phyloP scores from a whole-genome alignment of 2,329 filamentous ascomycete species.

The Nothomitra cinnamomea region DNA sequence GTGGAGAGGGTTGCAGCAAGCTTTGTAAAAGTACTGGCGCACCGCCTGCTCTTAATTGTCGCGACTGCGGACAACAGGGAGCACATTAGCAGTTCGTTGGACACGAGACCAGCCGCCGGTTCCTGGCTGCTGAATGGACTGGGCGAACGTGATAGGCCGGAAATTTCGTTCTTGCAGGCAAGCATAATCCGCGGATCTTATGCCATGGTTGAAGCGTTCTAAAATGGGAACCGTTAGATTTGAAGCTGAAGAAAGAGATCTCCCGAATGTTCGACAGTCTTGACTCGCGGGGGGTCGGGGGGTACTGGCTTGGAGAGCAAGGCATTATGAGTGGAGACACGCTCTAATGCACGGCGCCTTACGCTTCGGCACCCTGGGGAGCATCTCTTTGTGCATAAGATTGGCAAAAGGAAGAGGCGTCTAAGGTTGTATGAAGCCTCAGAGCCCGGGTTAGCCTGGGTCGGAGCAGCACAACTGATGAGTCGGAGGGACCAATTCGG shows the following conservation, averaged over 20 bases:
- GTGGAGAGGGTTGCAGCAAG: not conserved
- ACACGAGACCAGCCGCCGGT: not conserved
- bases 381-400: not conserved
- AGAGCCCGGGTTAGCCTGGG: not conserved
- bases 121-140: not conserved
- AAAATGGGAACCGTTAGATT: not conserved
- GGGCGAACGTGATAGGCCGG: not conserved
- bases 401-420: not conserved
- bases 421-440: not conserved
- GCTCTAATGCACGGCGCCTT: not conserved
- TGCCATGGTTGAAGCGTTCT: not conserved
- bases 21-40: not conserved
- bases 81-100: not conserved
- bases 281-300: not conserved
- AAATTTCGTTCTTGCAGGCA: not conserved
- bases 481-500: not conserved
- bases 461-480: not conserved
- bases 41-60: not conserved
- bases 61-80: not conserved
- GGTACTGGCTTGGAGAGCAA: not conserved
- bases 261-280: not conserved
- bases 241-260: not conserved
- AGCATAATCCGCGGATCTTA: constrained; percentile 3
- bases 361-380: not conserved
- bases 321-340: not conserved